Evolutionary conservation across 345 rosid genomes (phyloP).

Genomic region (Draba incana): DNA sequence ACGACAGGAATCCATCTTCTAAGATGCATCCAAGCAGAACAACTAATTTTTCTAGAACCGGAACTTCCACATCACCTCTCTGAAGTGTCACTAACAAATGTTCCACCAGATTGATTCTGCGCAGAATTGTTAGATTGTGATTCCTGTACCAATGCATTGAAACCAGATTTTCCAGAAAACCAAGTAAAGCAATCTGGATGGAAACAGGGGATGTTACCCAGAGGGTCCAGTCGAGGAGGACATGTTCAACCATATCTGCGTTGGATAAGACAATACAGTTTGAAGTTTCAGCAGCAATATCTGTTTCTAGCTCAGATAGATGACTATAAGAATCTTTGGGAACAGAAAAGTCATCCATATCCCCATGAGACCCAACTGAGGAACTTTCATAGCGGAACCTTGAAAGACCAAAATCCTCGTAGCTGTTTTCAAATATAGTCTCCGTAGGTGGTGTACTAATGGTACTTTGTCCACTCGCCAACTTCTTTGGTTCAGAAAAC

Average conservation of each 20-base stretch:
- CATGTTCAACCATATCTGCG: conserved; percentile 99
- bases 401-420: conserved; percentile 77
- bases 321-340: conserved; percentile 91
- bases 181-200: conserved; percentile 89
- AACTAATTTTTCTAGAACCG: conserved; percentile 94
- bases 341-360: conserved; percentile 92
- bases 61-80: conserved; percentile 98
- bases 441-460: conserved; percentile 52
- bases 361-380: conserved; percentile 91
- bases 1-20: conserved; percentile 94
- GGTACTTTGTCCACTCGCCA: conserved; percentile 48
- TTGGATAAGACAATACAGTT: conserved; percentile 97
- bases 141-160: conserved; percentile 99
- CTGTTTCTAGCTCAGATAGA: conserved; percentile 93
- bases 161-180: conserved; percentile 96
- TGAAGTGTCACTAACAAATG: conserved; percentile 95
- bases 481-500: conserved; percentile 89
- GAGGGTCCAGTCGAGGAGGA: conserved; percentile 97
- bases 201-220: conserved; percentile 96
- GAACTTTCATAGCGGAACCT: conserved; percentile 84
- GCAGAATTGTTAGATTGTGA: conserved; percentile 95
- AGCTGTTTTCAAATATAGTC: conserved; percentile 63
- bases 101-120: conserved; percentile 93
- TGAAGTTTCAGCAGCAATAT: conserved; percentile 80
- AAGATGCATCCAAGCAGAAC: conserved; percentile 96